phyloP scores from a whole-genome alignment of 75 land plant species.

The Selaginella moellendorffii region DNA sequence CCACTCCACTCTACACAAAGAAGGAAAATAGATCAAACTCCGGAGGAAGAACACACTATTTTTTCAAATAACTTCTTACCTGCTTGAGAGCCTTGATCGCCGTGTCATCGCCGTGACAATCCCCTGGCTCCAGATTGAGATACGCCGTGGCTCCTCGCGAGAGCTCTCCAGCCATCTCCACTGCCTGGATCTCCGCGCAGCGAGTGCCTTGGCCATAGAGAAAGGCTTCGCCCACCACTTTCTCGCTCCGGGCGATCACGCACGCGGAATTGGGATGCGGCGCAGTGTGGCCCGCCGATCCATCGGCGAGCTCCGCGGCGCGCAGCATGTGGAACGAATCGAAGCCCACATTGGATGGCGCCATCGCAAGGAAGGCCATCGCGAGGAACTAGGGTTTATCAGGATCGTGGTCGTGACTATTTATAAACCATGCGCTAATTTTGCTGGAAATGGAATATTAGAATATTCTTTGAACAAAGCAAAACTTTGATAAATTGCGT shows the following conservation, averaged over 20 bases:
- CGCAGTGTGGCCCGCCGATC: conserved; percentile 67
- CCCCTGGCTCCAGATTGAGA: conserved; percentile 81
- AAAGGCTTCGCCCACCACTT: conserved; percentile 66
- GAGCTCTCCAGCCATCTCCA: conserved; percentile 45
- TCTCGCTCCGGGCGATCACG: conserved; percentile 38
- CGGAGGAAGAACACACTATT: too few species aligned
- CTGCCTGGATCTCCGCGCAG: conserved; percentile 73
- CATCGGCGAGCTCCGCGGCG: conserved; percentile 76
- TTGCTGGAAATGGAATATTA: too few species aligned
- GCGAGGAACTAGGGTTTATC: too few species aligned
- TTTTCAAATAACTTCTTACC: conserved; percentile 19
- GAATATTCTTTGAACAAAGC: too few species aligned
- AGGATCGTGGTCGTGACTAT: too few species aligned
- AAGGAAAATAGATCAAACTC: neutral
- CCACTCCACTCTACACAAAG: conserved; percentile 49
- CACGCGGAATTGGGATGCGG: conserved; percentile 96
- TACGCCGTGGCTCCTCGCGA: conserved; percentile 57
- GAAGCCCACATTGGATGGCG: neutral
- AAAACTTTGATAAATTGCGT: too few species aligned
- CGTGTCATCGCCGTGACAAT: conserved; percentile 66
- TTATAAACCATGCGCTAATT: too few species aligned
- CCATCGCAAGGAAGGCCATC: neutral
- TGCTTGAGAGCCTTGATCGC: conserved; percentile 52
- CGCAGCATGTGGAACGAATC: conserved; percentile 37
- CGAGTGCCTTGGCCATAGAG: conserved; percentile 59